Conservation (phyloP, 768 basidiomycete genomes). For the Lactifluus piperatus region DNA sequence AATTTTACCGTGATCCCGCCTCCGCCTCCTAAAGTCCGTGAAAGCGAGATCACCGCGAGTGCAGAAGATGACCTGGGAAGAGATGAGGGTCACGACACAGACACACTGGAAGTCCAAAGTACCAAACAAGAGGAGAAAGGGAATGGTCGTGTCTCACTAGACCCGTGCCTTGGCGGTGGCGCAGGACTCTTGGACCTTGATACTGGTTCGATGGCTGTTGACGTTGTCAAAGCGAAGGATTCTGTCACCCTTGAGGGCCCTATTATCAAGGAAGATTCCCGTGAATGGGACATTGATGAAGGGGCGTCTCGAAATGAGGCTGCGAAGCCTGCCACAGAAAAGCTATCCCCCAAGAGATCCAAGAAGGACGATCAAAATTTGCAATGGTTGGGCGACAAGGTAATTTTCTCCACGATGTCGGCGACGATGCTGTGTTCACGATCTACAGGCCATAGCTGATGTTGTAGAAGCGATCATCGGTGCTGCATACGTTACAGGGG, state of each 20-base stretch:
- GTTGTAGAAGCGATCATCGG: constrained; percentile 80
- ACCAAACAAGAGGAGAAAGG: not conserved
- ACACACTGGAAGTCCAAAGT: not conserved
- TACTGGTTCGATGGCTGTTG: not conserved
- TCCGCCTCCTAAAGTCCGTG: not conserved
- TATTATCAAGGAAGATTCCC: not conserved
- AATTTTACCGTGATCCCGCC: constrained; percentile 29
- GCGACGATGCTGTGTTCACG: not conserved
- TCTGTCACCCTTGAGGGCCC: not conserved
- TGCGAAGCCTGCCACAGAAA: not conserved
- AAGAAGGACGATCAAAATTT: constrained; percentile 32
- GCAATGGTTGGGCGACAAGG: constrained; percentile 75
- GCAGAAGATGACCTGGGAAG: not conserved
- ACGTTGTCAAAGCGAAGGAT: not conserved
- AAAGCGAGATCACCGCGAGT: not conserved
- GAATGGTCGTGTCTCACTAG: not conserved
- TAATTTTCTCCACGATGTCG: constrained; percentile 23
- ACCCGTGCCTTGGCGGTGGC: not conserved
- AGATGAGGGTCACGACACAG: not conserved
- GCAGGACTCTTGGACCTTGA: not conserved
- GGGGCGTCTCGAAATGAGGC: not conserved
- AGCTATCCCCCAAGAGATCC: not conserved
- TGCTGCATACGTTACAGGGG: constrained; percentile 70
- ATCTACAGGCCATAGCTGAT: constrained; percentile 63
- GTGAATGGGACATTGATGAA: not conserved